Percentiles rank a stretch among this genome's conserved stretches.
Evolutionary conservation across 2,329 filamentous ascomycete species (phyloP).

Genomic region (Blastomyces emzantsi): DNA sequence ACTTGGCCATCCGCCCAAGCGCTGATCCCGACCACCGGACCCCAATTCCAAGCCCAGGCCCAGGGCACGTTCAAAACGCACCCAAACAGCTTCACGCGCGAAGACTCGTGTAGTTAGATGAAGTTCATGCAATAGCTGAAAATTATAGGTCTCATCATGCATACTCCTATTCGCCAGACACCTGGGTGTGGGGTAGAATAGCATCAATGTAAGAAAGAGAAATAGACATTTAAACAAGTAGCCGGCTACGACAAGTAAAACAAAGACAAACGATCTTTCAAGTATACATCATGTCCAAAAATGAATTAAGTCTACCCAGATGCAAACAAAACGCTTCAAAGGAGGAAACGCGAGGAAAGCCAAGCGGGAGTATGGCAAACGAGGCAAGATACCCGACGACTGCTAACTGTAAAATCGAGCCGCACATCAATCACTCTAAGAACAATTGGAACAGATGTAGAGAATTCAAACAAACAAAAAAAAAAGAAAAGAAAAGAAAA

Average conservation of each 20-base stretch:
- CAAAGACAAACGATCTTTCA: background rate
- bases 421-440: too few species aligned
- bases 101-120: conserved; percentile 3
- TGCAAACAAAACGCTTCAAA: background rate
- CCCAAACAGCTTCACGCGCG: conserved; percentile 1
- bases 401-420: too few species aligned
- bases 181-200: background rate
- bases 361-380: background rate
- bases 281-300: background rate
- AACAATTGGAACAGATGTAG: too few species aligned
- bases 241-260: background rate
- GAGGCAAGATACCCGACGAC: background rate
- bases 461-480: too few species aligned
- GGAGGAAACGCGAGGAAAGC: background rate
- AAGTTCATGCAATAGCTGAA: too few species aligned
- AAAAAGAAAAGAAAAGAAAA: too few species aligned
- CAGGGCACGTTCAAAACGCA: background rate
- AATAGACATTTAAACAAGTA: background rate
- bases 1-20: background rate
- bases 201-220: background rate
- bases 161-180: too few species aligned
- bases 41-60: too few species aligned
- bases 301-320: background rate
- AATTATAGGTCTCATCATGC: too few species aligned
- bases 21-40: background rate